Evolutionary conservation across 441 rosid genomes (phyloP), one percentile per base, ranked within the genome.

Genomic region (Adansonia grandidieri): DNA sequence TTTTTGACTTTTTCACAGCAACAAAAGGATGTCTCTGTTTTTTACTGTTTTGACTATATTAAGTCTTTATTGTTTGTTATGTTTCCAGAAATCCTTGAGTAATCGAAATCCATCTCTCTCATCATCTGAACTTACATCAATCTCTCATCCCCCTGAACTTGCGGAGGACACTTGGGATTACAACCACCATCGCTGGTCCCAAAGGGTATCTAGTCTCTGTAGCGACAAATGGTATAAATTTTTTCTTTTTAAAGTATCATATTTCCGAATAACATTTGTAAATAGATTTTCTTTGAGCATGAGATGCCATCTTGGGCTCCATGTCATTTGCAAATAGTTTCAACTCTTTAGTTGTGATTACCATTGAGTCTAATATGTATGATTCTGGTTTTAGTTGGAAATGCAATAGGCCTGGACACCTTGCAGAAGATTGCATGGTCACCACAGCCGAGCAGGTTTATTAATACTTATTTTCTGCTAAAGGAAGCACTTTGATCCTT

Each of bases 341-440:
- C 47, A 40, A 4, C 24, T 4, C 15, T 51, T 51, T 32, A 53
- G n/a, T 53, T 8, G 61, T 53, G 48, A 53, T 53, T 8, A 71
- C 47, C 48, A 13, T 24, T 14, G 74, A 51, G 47, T 28, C 47
- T 71, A 19, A 28, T 32, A 75, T 64, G 71, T 28, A 48, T 50
- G 60, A 32, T 51, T 71, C 32, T 64, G 9, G 42, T 65, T 86
- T 58, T 78, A 92, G 96, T 77, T 85, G 93, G 89, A 83, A 88
- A 81, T 92, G 96, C 47, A 87, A 87, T 79, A 86, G 85, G 85
- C 94, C 92, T 17, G 93, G 96, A 57, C 96, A 92, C 81, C 91
- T 92, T 78, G 88, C 91, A 24, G 86, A 89, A 78, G 96, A 92
- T 82, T 92, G 96, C 85, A 80, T 84, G 82, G 85, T 77, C 53